These are phyloP conservation scores for Dillenia turbinata DNA, from an alignment of 164 flowering plant genomes.

Conservation along the genomic window DNA sequence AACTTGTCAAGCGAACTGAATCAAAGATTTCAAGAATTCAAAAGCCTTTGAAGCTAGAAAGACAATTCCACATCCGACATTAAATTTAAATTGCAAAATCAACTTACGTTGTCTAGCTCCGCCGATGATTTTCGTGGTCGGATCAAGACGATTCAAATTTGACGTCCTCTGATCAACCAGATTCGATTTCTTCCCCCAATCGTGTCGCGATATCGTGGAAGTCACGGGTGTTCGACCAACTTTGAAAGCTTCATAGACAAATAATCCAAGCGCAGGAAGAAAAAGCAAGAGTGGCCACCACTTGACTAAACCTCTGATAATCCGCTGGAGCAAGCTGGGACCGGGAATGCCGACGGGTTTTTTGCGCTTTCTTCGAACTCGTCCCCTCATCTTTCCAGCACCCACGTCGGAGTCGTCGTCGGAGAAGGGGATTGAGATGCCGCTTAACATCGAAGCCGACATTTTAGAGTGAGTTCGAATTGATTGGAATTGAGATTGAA, in stretches of 20 bases:
- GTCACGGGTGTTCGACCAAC: conserved; percentile 27
- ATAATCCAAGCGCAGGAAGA: conserved; percentile 37
- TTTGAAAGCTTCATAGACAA: conserved; percentile 44
- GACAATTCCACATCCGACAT: neutral
- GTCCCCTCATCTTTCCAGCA: conserved; percentile 33
- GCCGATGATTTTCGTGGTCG: conserved; percentile 28
- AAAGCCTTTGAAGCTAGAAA: neutral
- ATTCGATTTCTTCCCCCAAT: conserved; percentile 14
- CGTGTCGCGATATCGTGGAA: conserved; percentile 6
- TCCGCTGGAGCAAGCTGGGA: conserved; percentile 20
- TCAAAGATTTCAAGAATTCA: no score
- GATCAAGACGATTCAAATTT: conserved; percentile 62
- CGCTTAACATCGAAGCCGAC: conserved; percentile 29
- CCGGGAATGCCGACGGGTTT: conserved; percentile 19
- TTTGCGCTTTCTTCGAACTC: conserved; percentile 60
- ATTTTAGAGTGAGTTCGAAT: neutral
- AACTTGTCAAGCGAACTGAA: no score
- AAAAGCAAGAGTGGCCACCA: conserved; percentile 56
- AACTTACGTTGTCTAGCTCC: conserved; percentile 70
- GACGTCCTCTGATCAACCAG: neutral
- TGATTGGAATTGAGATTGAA: no score
- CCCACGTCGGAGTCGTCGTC: conserved; percentile 58
- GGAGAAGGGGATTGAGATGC: conserved; percentile 48
- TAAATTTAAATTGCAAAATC: neutral
- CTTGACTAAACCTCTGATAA: conserved; percentile 31